These are phyloP conservation scores for Hamigera avellanea DNA, from an alignment of 495 filamentous ascomycete genomes.

Conservation along the genomic window DNA sequence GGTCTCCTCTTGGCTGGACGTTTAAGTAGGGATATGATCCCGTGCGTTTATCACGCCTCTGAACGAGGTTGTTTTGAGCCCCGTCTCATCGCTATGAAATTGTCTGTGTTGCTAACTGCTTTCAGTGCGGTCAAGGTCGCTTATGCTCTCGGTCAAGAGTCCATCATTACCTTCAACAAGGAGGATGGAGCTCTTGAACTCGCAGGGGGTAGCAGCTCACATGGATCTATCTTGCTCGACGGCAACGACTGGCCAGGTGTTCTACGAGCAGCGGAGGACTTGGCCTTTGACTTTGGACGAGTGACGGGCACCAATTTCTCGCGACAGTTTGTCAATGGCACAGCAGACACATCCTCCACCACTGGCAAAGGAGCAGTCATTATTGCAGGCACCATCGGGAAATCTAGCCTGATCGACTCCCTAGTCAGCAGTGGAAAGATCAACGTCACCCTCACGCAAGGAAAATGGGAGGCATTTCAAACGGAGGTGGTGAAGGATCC, in stretches of 20 bases:
- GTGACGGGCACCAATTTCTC: constrained; percentile 46
- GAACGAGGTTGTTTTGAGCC: too few species aligned
- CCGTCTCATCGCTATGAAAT: too few species aligned
- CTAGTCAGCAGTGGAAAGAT: constrained; percentile 44
- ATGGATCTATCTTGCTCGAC: constrained; percentile 8
- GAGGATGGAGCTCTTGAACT: neutral
- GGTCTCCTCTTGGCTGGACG: too few species aligned
- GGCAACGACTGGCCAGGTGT: constrained; percentile 53
- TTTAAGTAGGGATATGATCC: too few species aligned
- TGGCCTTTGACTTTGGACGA: constrained; percentile 59
- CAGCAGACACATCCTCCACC: constrained; percentile 12
- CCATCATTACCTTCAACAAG: constrained; percentile 7
- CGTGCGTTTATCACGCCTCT: too few species aligned
- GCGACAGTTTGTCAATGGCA: constrained; percentile 19
- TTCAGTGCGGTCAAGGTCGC: too few species aligned
- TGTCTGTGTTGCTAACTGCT: too few species aligned
- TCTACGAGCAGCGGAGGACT: constrained; percentile 51
- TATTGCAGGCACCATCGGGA: constrained; percentile 58
- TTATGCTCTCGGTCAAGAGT: constrained; percentile 1
- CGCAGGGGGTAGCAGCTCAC: neutral
- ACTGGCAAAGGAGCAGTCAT: constrained; percentile 28
- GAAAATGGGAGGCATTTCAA: constrained; percentile 61
- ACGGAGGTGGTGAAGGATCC: constrained; percentile 49
- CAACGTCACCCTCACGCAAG: constrained; percentile 40
- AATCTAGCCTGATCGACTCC: constrained; percentile 46